These are phyloP conservation scores for Termitomyces sp. DNA, from an alignment of 768 basidiomycete genomes.

Conservation along the genomic window DNA sequence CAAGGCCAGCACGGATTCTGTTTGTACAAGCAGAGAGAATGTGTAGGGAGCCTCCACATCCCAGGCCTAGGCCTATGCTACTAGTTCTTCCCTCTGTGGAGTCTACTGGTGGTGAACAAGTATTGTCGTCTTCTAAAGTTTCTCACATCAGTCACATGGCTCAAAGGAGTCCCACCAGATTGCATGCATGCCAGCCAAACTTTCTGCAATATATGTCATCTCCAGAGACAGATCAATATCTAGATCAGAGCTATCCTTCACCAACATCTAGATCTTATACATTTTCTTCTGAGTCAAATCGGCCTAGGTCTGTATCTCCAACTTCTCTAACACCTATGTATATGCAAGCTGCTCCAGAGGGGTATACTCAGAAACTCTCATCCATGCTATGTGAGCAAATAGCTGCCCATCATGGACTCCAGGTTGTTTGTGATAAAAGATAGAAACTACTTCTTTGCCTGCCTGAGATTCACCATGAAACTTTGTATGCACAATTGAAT, in stretches of 20 bases:
- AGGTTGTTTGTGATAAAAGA: too few species aligned
- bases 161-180: slow-evolving; percentile 30
- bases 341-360: slow-evolving; percentile 1
- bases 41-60: slow-evolving; percentile 20
- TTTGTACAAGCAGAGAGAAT: slow-evolving; percentile 52
- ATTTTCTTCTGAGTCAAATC: slow-evolving; percentile 1
- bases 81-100: slow-evolving; percentile 21
- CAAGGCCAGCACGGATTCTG: slow-evolving; percentile 44
- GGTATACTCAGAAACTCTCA: too few species aligned
- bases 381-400: too few species aligned
- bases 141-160: slow-evolving; percentile 29
- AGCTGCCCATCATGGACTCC: too few species aligned
- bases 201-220: slow-evolving; percentile 31
- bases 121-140: slow-evolving; percentile 28
- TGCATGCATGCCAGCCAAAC: slow-evolving; percentile 24
- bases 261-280: slow-evolving; percentile 4
- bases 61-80: too few species aligned
- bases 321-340: slow-evolving; percentile 4
- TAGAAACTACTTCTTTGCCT: too few species aligned
- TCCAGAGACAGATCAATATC: slow-evolving; percentile 31
- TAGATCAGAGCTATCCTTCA: slow-evolving; percentile 7
- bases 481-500: too few species aligned
- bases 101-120: slow-evolving; percentile 25
- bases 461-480: too few species aligned
- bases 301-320: slow-evolving; percentile 18